Percentiles rank a stretch among this genome's conserved stretches.
Evolutionary conservation across 2,329 filamentous ascomycete genomes (phyloP).

Genomic region (Neonectria sp.): DNA sequence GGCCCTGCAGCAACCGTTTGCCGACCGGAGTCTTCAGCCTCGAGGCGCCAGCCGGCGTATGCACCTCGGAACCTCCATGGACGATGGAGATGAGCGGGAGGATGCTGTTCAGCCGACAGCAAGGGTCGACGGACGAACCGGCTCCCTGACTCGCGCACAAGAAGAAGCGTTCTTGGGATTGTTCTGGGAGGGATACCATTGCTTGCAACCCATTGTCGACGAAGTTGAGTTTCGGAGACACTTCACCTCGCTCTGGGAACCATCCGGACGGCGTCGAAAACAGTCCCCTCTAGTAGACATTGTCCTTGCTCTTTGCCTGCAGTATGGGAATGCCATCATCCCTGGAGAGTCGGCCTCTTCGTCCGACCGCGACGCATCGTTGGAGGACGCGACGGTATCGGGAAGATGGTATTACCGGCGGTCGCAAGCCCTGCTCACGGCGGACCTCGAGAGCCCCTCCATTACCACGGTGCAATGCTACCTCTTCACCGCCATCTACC

Average conservation of each 20-base stretch:
- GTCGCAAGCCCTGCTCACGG: conserved; percentile 59
- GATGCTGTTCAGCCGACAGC: not conserved
- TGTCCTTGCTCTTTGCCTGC: conserved; percentile 66
- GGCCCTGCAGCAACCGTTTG: conserved; percentile 48
- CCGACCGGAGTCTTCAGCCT: conserved; percentile 32
- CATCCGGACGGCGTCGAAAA: conserved; percentile 49
- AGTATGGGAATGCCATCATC: conserved; percentile 55
- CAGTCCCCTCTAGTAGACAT: conserved; percentile 68
- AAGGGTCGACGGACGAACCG: not conserved
- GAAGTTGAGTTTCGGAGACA: conserved; percentile 60
- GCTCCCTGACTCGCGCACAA: conserved; percentile 53
- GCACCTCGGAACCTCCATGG: conserved; percentile 6
- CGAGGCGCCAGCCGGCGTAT: conserved; percentile 31
- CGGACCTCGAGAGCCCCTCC: conserved; percentile 64
- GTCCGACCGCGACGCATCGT: conserved; percentile 3
- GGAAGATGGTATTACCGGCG: conserved; percentile 64
- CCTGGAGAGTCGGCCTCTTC: conserved; percentile 18
- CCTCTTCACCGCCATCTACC: conserved; percentile 60
- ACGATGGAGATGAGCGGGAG: not conserved
- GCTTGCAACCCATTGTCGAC: conserved; percentile 57
- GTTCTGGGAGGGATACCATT: conserved; percentile 64
- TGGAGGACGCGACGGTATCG: conserved; percentile 57
- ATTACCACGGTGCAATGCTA: conserved; percentile 65
- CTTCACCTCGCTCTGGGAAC: conserved; percentile 59
- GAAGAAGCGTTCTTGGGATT: conserved; percentile 64